Conservation (phyloP, 2,329 filamentous ascomycete genomes). For the Sarocladium oryzae region DNA sequence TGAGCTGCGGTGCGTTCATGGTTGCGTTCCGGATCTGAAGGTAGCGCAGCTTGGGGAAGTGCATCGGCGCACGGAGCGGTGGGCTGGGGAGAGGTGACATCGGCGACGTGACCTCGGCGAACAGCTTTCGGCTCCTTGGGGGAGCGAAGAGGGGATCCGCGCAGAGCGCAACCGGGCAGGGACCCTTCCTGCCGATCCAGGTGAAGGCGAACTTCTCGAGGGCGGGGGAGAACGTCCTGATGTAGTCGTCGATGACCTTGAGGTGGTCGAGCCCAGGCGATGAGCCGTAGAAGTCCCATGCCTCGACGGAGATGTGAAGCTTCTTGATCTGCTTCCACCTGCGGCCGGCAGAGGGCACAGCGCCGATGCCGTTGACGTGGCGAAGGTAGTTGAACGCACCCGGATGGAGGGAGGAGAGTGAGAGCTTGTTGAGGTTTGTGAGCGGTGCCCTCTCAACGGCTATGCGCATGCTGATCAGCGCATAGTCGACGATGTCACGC, state of each 20-base stretch:
- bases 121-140: slow-evolving; percentile 50
- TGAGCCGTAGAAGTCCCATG: slow-evolving; percentile 58
- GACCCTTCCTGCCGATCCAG: slow-evolving; percentile 71
- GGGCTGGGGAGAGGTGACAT: slow-evolving; percentile 55
- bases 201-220: slow-evolving; percentile 69
- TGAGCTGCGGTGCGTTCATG: slow-evolving; percentile 66
- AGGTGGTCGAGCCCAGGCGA: slow-evolving; percentile 58
- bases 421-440: slow-evolving; percentile 59
- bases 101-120: slow-evolving; percentile 57
- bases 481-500: slow-evolving; percentile 77
- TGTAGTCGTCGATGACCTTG: slow-evolving; percentile 75
- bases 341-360: slow-evolving; percentile 62
- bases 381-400: slow-evolving; percentile 72
- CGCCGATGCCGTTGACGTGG: slow-evolving; percentile 66
- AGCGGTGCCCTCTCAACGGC: slow-evolving; percentile 70
- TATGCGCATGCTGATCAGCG: slow-evolving; percentile 79
- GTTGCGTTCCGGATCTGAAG: slow-evolving; percentile 67
- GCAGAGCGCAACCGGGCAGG: slow-evolving; percentile 64
- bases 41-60: slow-evolving; percentile 60
- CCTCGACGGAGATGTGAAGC: slow-evolving; percentile 65
- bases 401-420: slow-evolving; percentile 68
- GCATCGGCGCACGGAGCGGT: slow-evolving; percentile 47
- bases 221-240: slow-evolving; percentile 59
- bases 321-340: slow-evolving; percentile 74
- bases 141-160: slow-evolving; percentile 61